Conservation (phyloP, 2,329 filamentous ascomycete species). For the Clarireedia monteithiana region DNA sequence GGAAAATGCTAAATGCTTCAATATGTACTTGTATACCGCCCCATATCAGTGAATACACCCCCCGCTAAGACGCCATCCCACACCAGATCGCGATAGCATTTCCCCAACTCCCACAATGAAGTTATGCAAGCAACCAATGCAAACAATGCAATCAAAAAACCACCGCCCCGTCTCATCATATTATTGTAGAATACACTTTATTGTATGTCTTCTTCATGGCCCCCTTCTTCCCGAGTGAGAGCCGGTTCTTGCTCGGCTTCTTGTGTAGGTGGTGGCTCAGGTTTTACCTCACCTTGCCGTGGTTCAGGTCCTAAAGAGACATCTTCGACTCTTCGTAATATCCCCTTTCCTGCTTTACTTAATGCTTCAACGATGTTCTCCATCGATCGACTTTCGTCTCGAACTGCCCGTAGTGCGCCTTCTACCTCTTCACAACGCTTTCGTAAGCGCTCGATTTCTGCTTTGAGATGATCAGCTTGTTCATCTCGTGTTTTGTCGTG, state of each 20-base stretch:
- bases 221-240: neutral
- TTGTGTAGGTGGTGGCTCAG: neutral
- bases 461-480: slow-evolving; percentile 14
- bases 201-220: neutral
- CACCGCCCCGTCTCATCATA: too few relatives aligned
- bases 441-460: slow-evolving; percentile 22
- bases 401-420: slow-evolving; percentile 18
- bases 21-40: too few relatives aligned
- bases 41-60: neutral
- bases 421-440: slow-evolving; percentile 23
- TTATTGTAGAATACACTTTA: neutral
- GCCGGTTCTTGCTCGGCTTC: neutral
- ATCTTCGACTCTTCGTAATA: slow-evolving; percentile 4
- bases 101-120: neutral
- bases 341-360: slow-evolving; percentile 14
- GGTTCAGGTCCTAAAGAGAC: neutral
- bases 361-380: slow-evolving; percentile 21
- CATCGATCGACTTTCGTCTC: slow-evolving; percentile 24
- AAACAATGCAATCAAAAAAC: too few relatives aligned
- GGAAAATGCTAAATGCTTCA: too few relatives aligned
- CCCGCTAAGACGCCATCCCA: neutral
- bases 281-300: neutral
- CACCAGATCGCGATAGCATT: neutral
- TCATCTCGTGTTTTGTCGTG: slow-evolving; percentile 6
- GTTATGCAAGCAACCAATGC: neutral